Conservation (phyloP, 139 green algal genomes). For the Chlorella sp. region DNA sequence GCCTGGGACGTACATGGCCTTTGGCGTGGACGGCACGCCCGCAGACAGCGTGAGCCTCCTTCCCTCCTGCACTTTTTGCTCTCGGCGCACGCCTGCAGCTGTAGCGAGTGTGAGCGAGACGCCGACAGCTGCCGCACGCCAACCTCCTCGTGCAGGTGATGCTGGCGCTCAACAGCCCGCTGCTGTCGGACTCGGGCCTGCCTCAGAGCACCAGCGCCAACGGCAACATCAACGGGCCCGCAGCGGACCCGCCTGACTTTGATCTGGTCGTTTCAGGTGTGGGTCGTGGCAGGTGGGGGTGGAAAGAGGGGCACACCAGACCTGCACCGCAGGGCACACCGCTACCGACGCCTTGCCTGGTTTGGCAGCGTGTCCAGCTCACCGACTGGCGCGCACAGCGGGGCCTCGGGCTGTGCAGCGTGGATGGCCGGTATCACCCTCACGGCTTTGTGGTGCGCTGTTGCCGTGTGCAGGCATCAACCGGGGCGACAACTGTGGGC, state of each 20-base stretch:
- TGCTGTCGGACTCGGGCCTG: neutral
- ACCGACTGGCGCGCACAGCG: too few species aligned
- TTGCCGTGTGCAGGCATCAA: conserved; percentile 77
- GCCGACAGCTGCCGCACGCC: too few species aligned
- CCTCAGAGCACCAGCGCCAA: too few species aligned
- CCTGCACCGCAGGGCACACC: too few species aligned
- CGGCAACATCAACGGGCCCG: too few species aligned
- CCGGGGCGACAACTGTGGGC: conserved; percentile 70
- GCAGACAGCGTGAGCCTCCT: conserved; percentile 20
- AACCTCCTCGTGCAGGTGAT: conserved; percentile 15
- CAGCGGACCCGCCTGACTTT: conserved; percentile 10
- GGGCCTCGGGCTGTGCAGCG: neutral
- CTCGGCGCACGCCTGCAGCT: neutral
- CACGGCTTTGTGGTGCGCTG: conserved; percentile 35
- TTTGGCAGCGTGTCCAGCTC: too few species aligned
- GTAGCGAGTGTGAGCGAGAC: too few species aligned
- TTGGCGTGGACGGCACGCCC: conserved; percentile 39
- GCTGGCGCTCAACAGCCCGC: conserved; percentile 23
- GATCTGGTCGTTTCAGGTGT: conserved; percentile 14
- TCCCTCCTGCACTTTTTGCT: neutral
- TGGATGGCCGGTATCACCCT: neutral
- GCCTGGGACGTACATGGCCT: conserved; percentile 9
- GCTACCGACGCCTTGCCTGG: too few species aligned
- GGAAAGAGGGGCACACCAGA: too few species aligned
- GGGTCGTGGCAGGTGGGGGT: too few species aligned